Conservation (phyloP, 768 basidiomycete genomes). For the Russula lepida region DNA sequence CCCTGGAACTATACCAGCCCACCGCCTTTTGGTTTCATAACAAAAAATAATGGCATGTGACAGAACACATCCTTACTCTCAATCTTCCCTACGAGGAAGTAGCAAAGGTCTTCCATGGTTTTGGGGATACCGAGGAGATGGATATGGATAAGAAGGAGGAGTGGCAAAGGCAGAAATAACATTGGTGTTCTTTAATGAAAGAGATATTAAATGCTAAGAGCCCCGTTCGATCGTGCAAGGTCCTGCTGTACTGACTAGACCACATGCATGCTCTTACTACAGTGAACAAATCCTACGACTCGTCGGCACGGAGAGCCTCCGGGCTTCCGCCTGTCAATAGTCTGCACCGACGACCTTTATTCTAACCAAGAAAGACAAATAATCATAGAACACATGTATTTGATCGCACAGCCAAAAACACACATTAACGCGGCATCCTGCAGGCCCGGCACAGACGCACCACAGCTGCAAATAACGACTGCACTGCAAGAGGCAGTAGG, state of each 20-base stretch:
- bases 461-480: neutral
- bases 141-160: slow-evolving; percentile 45
- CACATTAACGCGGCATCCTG: slow-evolving; percentile 5
- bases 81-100: too few species aligned
- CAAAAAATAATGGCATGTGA: too few species aligned
- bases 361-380: slow-evolving; percentile 13
- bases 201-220: neutral
- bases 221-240: neutral
- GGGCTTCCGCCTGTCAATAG: slow-evolving; percentile 8
- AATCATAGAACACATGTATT: slow-evolving; percentile 7
- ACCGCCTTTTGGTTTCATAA: too few species aligned
- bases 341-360: slow-evolving; percentile 1
- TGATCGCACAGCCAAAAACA: slow-evolving; percentile 6
- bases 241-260: slow-evolving; percentile 1
- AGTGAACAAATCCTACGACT: slow-evolving; percentile 2
- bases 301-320: neutral
- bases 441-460: neutral
- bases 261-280: neutral
- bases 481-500: neutral
- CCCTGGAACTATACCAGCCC: too few species aligned
- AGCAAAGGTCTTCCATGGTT: too few species aligned
- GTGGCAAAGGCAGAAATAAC: slow-evolving; percentile 31
- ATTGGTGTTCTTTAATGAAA: neutral
- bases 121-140: slow-evolving; percentile 45
- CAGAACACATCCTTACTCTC: too few species aligned